These are phyloP conservation scores for Cenchrus fungigraminus DNA, from an alignment of 176 grass and related monocot genomes.

Conservation along the genomic window DNA sequence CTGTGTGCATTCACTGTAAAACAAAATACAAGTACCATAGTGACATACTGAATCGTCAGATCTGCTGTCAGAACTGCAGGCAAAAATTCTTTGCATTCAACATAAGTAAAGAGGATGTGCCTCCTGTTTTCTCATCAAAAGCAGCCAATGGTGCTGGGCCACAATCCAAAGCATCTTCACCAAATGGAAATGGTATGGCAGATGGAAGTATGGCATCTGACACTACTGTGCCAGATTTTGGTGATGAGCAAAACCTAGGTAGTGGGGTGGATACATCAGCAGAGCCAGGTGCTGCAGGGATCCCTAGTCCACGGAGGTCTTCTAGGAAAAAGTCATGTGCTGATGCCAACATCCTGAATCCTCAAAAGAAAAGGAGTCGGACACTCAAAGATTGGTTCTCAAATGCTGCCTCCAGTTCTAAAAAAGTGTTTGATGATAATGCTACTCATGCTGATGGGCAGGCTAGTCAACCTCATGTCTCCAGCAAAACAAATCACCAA, in stretches of 20 bases:
- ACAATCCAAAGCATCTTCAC: slow-evolving; percentile 34
- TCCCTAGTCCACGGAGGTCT: slow-evolving; percentile 52
- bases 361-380: slow-evolving; percentile 39
- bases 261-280: slow-evolving; percentile 38
- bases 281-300: slow-evolving; percentile 33
- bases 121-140: slow-evolving; percentile 34
- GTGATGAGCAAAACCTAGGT: slow-evolving; percentile 5
- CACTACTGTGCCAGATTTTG: slow-evolving; percentile 20
- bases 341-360: slow-evolving; percentile 25
- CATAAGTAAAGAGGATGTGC: slow-evolving; percentile 38
- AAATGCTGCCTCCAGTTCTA: slow-evolving; percentile 33
- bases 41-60: slow-evolving; percentile 40
- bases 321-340: slow-evolving; percentile 42
- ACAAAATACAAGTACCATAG: slow-evolving; percentile 62
- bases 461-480: slow-evolving; percentile 28
- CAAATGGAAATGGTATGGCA: slow-evolving; percentile 28
- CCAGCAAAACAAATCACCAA: slow-evolving; percentile 32
- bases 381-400: slow-evolving; percentile 44
- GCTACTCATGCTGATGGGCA: slow-evolving; percentile 6
- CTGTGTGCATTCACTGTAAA: slow-evolving; percentile 56
- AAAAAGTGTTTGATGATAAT: slow-evolving; percentile 29
- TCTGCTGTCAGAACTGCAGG: slow-evolving; percentile 62
- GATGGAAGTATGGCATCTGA: slow-evolving; percentile 26
- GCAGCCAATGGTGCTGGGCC: slow-evolving; percentile 37
- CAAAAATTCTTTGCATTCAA: slow-evolving; percentile 54